Base-by-base conservation (phyloP, 768 basidiomycete species). In the Pleurotus eryngii region DNA sequence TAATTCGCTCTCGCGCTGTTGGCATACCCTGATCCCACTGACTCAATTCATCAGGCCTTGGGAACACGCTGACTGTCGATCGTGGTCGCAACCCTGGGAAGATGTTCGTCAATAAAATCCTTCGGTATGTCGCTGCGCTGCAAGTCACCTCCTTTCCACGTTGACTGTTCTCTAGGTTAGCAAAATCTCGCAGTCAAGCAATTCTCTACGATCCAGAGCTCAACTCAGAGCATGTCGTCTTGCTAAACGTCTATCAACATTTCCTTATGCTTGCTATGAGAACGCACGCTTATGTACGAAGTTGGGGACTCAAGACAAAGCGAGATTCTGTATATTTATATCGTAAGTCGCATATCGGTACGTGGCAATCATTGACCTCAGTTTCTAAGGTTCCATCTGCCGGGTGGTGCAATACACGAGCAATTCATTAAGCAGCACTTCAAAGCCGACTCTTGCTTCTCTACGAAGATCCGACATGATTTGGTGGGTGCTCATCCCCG, bases 191-290 rank as follows among this genome's bases (percentile, higher is more conserved):
- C 62, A 83, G 83, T 61, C 92, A 95, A 62, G 78, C 87, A 40
- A 86, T 96, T 59, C 97, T 85, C 73, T 85, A 79, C 50, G 95
- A 98, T 67, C 79, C 80, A 4, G 65, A 68, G 12, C 76, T 96
- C 59, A 97, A 95, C 68, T 72, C 81, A 6, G 61, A 70, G 15
- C 65, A 78, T 42, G 79, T 78, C 1, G 83, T 93, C 8, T 83
- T 90, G 68, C 68, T 84, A 54, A 99, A 98, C 70, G 78, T 96
- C 11, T 97, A 93, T 68, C 90, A 93, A 67, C 90, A 87, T 64
- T 89, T 95, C 66, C 70, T 91, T 27, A 69, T 97, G 43, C 79
- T 85, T 2, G 92, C 90, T 0, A 86, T 94, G 78, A 96, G 92
- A 73, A 89, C 93, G 80, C 85, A 92, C 58, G 79, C 81, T 53